These are phyloP conservation scores for Trapa incisa DNA, from an alignment of 345 rosid genomes.

Conservation along the genomic window DNA sequence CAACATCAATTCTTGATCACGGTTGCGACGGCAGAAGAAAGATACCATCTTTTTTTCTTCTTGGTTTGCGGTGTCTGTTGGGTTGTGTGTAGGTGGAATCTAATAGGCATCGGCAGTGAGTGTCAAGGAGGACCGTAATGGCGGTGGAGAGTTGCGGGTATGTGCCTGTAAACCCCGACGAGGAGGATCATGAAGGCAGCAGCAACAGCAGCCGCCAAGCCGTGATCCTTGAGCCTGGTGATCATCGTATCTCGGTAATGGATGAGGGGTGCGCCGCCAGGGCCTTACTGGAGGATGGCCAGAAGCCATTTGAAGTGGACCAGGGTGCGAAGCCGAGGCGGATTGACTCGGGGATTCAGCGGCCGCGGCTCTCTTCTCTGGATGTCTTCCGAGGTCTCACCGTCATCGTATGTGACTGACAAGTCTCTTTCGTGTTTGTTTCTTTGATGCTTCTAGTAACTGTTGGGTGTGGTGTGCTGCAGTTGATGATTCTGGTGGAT, in stretches of 20 bases:
- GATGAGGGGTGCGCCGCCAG: neutral
- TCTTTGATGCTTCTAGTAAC: neutral
- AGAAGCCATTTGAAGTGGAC: neutral
- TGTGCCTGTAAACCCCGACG: neutral
- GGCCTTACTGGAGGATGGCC: neutral
- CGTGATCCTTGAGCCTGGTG: neutral
- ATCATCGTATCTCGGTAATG: neutral
- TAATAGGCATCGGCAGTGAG: neutral
- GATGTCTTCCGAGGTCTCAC: conserved; percentile 14
- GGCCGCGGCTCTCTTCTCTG: conserved; percentile 8
- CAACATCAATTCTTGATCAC: neutral
- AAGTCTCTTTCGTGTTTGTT: neutral
- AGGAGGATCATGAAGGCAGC: neutral
- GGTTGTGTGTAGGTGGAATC: neutral
- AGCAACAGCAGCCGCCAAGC: neutral
- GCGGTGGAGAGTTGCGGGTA: neutral
- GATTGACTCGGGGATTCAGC: neutral
- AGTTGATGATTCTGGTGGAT: conserved; percentile 89
- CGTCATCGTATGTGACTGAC: conserved; percentile 4
- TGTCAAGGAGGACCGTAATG: neutral
- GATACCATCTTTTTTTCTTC: neutral
- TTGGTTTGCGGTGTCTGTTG: neutral
- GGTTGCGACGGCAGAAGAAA: neutral
- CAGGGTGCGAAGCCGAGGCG: neutral
- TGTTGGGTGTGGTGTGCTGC: conserved; percentile 9